phyloP scores from a whole-genome alignment of 306 rosid species.

The Medicago truncatula region DNA sequence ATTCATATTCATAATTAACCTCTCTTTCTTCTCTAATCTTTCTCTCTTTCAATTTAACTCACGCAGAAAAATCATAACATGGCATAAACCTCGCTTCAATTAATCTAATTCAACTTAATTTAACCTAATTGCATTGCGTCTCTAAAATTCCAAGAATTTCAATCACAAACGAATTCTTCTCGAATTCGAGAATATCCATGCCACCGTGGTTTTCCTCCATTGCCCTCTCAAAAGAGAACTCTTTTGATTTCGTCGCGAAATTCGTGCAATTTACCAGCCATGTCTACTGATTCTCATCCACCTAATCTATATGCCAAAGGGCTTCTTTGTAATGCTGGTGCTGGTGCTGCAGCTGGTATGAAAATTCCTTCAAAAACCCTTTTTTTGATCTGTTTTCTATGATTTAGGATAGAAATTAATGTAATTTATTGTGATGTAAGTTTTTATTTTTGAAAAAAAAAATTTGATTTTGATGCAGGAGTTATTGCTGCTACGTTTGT shows the following conservation, averaged over 20 bases:
- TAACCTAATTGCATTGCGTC: neutral
- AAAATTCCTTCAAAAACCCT: neutral
- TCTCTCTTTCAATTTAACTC: neutral
- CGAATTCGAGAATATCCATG: constrained; percentile 51
- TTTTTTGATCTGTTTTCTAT: neutral
- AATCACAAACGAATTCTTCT: constrained; percentile 11
- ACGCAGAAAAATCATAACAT: neutral
- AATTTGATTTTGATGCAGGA: constrained; percentile 46
- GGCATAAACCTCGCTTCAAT: neutral
- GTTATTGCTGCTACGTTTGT: constrained; percentile 75
- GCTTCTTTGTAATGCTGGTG: constrained; percentile 68
- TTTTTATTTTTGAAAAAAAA: neutral
- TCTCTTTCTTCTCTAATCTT: neutral
- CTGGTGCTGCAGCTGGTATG: constrained; percentile 81
- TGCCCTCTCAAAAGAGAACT: constrained; percentile 70
- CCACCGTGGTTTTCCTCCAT: constrained; percentile 56
- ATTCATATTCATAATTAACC: too few relatives aligned
- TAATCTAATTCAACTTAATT: neutral
- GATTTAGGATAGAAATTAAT: neutral
- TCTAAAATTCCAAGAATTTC: neutral
- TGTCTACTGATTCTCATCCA: constrained; percentile 53
- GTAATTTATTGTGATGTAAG: neutral
- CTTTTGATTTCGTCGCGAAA: constrained; percentile 26
- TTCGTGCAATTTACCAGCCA: constrained; percentile 28
- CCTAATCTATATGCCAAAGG: constrained; percentile 56